Evolutionary conservation across 352 stramenopile genomes (phyloP).

Genomic region (Phytophthora colocasiae): DNA sequence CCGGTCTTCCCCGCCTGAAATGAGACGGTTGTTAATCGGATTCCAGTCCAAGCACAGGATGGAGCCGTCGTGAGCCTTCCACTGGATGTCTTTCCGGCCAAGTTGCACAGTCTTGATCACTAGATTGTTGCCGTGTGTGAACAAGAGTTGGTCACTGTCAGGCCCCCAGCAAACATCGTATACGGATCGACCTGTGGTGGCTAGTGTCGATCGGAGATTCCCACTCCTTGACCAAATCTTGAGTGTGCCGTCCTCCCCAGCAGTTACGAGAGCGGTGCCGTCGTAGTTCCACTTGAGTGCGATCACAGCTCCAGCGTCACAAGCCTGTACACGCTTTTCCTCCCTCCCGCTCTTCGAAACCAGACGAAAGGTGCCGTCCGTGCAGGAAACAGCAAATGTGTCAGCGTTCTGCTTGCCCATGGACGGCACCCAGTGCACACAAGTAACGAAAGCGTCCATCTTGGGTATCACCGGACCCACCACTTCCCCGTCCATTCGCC

Average conservation of each 20-base stretch:
- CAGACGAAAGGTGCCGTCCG: constrained; percentile 90
- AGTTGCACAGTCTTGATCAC: constrained; percentile 94
- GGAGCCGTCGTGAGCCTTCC: constrained; percentile 91
- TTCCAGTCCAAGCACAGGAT: constrained; percentile 95
- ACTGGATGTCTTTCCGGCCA: constrained; percentile 87
- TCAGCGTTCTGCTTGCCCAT: constrained; percentile 84
- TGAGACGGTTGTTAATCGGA: constrained; percentile 90
- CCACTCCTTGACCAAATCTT: constrained; percentile 93
- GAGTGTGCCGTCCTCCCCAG: constrained; percentile 93
- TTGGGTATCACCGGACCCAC: constrained; percentile 64
- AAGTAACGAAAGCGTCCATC: constrained; percentile 82
- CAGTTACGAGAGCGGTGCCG: constrained; percentile 90
- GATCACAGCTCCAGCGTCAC: constrained; percentile 86
- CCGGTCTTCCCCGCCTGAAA: constrained; percentile 94
- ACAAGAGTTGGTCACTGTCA: constrained; percentile 92
- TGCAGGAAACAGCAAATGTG: constrained; percentile 91
- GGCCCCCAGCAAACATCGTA: constrained; percentile 93
- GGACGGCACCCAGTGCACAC: constrained; percentile 83
- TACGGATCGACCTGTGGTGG: constrained; percentile 79
- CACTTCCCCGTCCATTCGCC: constrained; percentile 88
- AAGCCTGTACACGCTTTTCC: constrained; percentile 92
- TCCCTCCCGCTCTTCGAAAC: constrained; percentile 91
- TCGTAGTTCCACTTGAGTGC: constrained; percentile 94
- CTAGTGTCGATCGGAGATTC: constrained; percentile 89
- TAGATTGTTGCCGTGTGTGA: constrained; percentile 86